phyloP scores from a whole-genome alignment of 208 protist species.

The Trypanosoma grayi region DNA sequence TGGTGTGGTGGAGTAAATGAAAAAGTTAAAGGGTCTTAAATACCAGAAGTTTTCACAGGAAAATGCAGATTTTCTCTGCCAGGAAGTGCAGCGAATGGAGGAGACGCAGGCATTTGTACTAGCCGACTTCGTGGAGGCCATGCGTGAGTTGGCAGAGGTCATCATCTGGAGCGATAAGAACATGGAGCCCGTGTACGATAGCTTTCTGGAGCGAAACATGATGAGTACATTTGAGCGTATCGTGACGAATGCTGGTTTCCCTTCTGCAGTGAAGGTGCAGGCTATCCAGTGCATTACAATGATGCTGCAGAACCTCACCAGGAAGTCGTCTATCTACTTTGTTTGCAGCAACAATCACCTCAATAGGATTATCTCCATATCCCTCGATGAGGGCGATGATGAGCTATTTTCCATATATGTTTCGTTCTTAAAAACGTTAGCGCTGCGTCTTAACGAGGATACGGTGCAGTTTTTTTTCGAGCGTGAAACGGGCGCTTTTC shows the following conservation, averaged over 20 bases:
- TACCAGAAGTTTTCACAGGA: slow-evolving; percentile 48
- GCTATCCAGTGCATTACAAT: slow-evolving; percentile 69
- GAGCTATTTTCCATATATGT: slow-evolving; percentile 79
- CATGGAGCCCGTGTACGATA: slow-evolving; percentile 60
- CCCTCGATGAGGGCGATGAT: slow-evolving; percentile 64
- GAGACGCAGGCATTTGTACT: slow-evolving; percentile 19
- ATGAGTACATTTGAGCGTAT: slow-evolving; percentile 71
- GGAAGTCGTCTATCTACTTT: slow-evolving; percentile 63
- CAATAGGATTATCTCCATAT: slow-evolving; percentile 80
- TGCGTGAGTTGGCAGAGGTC: slow-evolving; percentile 72
- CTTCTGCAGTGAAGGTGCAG: slow-evolving; percentile 57
- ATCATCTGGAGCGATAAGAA: slow-evolving; percentile 85
- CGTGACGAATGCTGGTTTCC: slow-evolving; percentile 55
- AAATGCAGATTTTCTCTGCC: slow-evolving; percentile 56
- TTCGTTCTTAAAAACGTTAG: slow-evolving; percentile 85
- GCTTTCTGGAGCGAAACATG: slow-evolving; percentile 57
- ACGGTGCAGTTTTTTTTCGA: slow-evolving; percentile 89
- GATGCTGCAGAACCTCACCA: slow-evolving; percentile 74
- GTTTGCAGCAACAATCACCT: slow-evolving; percentile 88
- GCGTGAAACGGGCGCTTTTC: slow-evolving; percentile 46
- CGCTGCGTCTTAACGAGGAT: slow-evolving; percentile 66
- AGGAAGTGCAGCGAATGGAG: slow-evolving; percentile 38
- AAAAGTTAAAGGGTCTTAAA: background rate
- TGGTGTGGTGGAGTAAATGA: slow-evolving; percentile 18
- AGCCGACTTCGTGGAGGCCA: slow-evolving; percentile 23